Evolutionary conservation across 2,329 filamentous ascomycete genomes (phyloP), one percentile per base, ranked within the genome.

Genomic region (Neonectria neomacrospora): DNA sequence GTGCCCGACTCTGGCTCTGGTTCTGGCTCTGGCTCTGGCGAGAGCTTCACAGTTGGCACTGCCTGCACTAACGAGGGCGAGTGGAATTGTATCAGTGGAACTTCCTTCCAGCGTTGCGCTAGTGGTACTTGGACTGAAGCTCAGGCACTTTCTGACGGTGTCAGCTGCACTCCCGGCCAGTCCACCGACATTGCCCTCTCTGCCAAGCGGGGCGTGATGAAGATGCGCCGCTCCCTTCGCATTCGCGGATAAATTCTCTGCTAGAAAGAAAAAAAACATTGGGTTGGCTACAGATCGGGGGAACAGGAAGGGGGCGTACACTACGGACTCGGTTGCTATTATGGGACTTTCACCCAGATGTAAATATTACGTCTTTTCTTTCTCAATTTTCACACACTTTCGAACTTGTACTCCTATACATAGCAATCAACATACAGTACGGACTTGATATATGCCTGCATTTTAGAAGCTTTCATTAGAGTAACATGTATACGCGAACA

Each of bases 71-170:
- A 67, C 1, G 84, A 86, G 48, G 86, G 85, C 1, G 72, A 74
- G 11, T 88, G 82, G 82, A 86, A 86, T 78, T 88, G 86, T 66
- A 76, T 87, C 7, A 77, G 73, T 0, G 83, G 84, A 14, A 77
- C 72, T 1, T 79, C 80, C 0, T 88, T 81, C 81, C 85, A 88
- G 74, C 84, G 84, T 51, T 88, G 86, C 61, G 86, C 80, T 8
- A 82, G 80, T 2, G 85, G 86, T 9, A 39, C 67, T 0, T 88
- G 86, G 86, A 84, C 84, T 2, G 70, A 75, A 0, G 58, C 74
- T 2, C 79, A 80, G 63, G 44, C 65, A 0, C 69, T 88, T 12
- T 80, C 86, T 0, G 70, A 74, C 0, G 86, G 86, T 1, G 84
- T 83, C 0, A 68, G 61, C 0, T 88, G 86, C 73, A 61, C 63